phyloP scores from a whole-genome alignment of 1,284 basidiomycete species.

The Leucoagaricus sp. region DNA sequence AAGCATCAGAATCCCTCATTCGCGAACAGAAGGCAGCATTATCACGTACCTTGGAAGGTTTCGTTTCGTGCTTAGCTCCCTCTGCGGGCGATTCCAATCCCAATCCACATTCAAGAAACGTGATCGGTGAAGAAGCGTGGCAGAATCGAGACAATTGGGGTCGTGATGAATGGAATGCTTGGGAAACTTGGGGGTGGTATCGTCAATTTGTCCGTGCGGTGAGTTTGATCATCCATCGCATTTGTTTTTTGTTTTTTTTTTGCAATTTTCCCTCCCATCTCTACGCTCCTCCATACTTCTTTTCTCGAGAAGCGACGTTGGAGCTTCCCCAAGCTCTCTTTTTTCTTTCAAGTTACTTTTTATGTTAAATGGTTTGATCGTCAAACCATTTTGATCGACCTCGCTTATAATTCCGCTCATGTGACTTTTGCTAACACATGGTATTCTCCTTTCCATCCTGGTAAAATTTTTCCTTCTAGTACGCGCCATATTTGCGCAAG shows the following conservation, averaged over 20 bases:
- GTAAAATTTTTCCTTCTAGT: conserved; percentile 49
- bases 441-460: not conserved
- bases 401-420: not conserved
- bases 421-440: not conserved
- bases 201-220: conserved; percentile 82
- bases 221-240: conserved; percentile 32
- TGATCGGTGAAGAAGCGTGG: conserved; percentile 66
- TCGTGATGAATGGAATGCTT: conserved; percentile 72
- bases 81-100: conserved; percentile 38
- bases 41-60: conserved; percentile 67
- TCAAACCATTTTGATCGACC: not conserved
- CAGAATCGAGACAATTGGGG: conserved; percentile 68
- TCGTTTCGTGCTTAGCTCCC: conserved; percentile 61
- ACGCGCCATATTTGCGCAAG: conserved; percentile 72
- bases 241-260: not conserved
- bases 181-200: conserved; percentile 89
- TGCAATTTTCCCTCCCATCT: not conserved
- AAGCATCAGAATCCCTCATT: conserved; percentile 70
- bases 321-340: no score
- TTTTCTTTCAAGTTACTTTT: conserved; percentile 11
- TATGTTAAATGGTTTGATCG: not conserved
- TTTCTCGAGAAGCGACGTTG: no score
- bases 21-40: conserved; percentile 75
- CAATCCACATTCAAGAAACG: conserved; percentile 47
- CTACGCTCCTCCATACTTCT: not conserved